Base-by-base conservation (phyloP, 768 basidiomycete genomes). In the Naganishia vaughanmartiniae region DNA sequence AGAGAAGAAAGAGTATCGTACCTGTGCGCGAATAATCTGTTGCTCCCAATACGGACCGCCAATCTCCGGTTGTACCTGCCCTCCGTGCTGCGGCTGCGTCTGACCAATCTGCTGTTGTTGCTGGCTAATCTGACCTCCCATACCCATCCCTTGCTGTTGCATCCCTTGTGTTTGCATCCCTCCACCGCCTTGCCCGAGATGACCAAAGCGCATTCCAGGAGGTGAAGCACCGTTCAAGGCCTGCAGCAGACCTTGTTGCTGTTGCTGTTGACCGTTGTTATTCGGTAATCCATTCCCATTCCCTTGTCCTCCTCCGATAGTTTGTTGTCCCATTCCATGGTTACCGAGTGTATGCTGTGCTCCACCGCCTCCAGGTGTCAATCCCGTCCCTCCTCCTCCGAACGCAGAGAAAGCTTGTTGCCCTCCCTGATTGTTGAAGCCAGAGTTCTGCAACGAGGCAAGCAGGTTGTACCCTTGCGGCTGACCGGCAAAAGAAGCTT, bases 21-120 rank as follows among this genome's bases (percentile, higher is more conserved):
- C 93, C 84, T 95, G 92, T 80, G 88, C 93, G 81, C 93, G 92
- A 78, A 93, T 84, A 74, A 96, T 83, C 83, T 96, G 93, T 78
- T 93, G 89, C 78, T 94, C 92, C 93, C 93, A 96, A 26, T 65
- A 70, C 1, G 69, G 63, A 26, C 69, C 60, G 5, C 36, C 65
- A 5, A 53, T 31, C 24, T 66, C 65, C 30, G 28, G 53, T 5
- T 48, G 14, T 45, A n/a, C n/a, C n/a, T 65, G 60, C 45, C 31
- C 26, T 36, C 26, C 36, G 2, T 36, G 39, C 17, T 28, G 48
- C 34, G 26, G 36, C n/a, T 31, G 42, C 42, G 6, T 5, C 33
- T 21, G 42, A n/a, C n/a, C n/a, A n/a, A n/a, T n/a, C 24, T 34
- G 31, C 36, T 24, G 26, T 36, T 33, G 31, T 17, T 45, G 39